Percentiles rank a stretch among this genome's conserved stretches.
Conservation (phyloP, 495 filamentous ascomycete species). For the Letharia lupina region DNA sequence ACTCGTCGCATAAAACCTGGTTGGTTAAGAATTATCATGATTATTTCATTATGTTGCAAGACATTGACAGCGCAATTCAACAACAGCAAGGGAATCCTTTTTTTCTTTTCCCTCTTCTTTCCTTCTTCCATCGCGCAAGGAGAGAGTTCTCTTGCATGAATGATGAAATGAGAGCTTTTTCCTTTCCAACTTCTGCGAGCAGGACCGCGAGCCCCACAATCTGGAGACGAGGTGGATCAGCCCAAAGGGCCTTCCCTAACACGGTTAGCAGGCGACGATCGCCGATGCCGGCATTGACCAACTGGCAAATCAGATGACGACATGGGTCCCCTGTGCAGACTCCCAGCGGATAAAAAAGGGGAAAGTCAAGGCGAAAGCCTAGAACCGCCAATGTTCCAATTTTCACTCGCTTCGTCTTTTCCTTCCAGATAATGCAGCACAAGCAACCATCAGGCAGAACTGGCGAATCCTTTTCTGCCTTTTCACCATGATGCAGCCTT, state of each 20-base stretch:
- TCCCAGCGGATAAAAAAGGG: background rate
- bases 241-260: too few species aligned
- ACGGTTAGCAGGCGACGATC: background rate
- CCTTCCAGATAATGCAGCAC: too few species aligned
- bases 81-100: background rate
- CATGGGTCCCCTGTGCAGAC: background rate
- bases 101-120: background rate
- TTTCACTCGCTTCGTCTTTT: background rate
- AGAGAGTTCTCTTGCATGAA: background rate
- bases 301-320: background rate
- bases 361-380: background rate
- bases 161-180: too few species aligned
- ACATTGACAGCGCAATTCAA: background rate
- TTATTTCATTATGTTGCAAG: too few species aligned
- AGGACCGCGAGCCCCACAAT: conserved; percentile 10
- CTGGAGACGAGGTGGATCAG: conserved; percentile 18
- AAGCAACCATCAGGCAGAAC: too few species aligned
- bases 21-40: background rate
- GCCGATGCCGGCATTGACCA: background rate
- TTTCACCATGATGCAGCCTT: background rate
- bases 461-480: too few species aligned
- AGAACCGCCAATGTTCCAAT: background rate
- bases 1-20: conserved; percentile 1
- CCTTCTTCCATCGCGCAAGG: background rate
- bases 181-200: background rate